Base-by-base conservation (phyloP, 129 eudicot genomes). In the Cynara cardunculus region DNA sequence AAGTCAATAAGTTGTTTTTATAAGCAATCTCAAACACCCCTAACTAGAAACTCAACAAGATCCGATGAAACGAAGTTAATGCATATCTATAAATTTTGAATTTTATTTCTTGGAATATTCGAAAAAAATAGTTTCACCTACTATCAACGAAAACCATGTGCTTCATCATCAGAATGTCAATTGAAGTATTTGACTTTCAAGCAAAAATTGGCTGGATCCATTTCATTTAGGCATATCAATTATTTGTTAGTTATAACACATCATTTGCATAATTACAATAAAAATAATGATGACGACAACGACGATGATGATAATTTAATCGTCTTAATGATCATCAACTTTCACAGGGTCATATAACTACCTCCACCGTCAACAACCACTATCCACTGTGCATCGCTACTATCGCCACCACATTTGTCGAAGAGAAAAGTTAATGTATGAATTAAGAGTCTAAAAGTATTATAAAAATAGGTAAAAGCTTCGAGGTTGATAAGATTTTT, bases 101-200 rank as follows among this genome's bases (percentile, higher is more conserved):
- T 16, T 53, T 53, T 16, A 53, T 53, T 16, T 53, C 2, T 53
- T 53, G 16, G 62, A 53, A 53, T 53, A 53, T 53, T 53, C 3
- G 21, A 16, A 53, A 16, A 53, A 18, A 53, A 16, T 18, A 53
- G 62, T 53, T 53, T 53, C 62, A 53, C 62, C 62, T 53, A 53
- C 21, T 53, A 53, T 16, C 22, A 22, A 16, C 19, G 62, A 53
- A 53, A 53, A 53, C 62, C 62, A 53, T 53, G 62, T 53, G 62
- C 62, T 0, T 53, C 22, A 53, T 53, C 22, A 53, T 53, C 62
- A 64, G 46, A 85, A 85, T 81, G 83, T 85, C 85, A 81, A 80
- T 76, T 27, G 31, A 67, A 66, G n/a, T 39, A 18, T 39, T 80
- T 74, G 85, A 80, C 83, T 83, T 79, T 83, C 44, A 56, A 79